These are phyloP conservation scores for Xylogone sp. DNA, from an alignment of 2,329 filamentous ascomycete genomes.

Conservation along the genomic window DNA sequence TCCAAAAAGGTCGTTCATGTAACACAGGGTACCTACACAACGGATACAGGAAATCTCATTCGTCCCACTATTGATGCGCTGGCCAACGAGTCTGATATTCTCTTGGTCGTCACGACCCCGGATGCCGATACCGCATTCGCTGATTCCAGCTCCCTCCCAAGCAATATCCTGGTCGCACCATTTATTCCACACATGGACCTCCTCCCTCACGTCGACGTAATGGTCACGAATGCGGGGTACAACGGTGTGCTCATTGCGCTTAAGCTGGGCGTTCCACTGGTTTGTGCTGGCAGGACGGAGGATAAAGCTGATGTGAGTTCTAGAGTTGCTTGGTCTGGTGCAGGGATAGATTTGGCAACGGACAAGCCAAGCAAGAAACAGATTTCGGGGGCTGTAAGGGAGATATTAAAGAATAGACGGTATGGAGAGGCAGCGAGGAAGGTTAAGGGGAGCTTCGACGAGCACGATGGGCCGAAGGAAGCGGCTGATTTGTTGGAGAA, in stretches of 20 bases:
- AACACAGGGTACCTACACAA: slow-evolving; percentile 35
- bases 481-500: slow-evolving; percentile 3
- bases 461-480: not conserved
- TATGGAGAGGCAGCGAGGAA: not conserved
- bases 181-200: slow-evolving; percentile 35
- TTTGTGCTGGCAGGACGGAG: not conserved
- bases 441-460: slow-evolving; percentile 2
- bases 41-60: slow-evolving; percentile 33
- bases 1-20: slow-evolving; percentile 28
- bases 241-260: slow-evolving; percentile 1
- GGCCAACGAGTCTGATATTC: slow-evolving; percentile 19
- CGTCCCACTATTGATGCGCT: slow-evolving; percentile 34
- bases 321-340: slow-evolving; percentile 3
- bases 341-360: slow-evolving; percentile 1
- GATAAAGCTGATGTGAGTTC: slow-evolving; percentile 1
- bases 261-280: slow-evolving; percentile 1
- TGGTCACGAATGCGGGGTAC: slow-evolving; percentile 5
- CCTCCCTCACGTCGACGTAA: slow-evolving; percentile 18
- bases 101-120: slow-evolving; percentile 32
- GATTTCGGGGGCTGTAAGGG: slow-evolving; percentile 1
- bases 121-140: slow-evolving; percentile 11
- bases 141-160: not conserved
- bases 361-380: slow-evolving; percentile 1
- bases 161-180: slow-evolving; percentile 28
- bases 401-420: not conserved